Conservation (phyloP, 306 rosid genomes). For the Astragalus glycyphyllos region DNA sequence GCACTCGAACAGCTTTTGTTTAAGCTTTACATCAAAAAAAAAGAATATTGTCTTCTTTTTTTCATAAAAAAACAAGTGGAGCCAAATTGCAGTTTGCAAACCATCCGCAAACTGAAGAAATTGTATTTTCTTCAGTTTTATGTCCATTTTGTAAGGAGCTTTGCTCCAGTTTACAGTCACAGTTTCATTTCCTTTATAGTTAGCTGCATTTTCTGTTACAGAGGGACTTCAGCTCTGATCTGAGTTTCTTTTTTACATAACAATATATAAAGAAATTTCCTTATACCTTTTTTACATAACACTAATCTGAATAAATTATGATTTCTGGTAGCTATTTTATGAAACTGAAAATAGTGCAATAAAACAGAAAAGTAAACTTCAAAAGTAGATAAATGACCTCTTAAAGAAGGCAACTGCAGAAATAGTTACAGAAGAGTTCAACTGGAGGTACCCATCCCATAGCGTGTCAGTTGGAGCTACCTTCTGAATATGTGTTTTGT, state of each 20-base stretch:
- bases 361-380: neutral
- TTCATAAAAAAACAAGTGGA: neutral
- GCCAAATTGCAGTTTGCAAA: neutral
- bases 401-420: neutral
- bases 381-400: neutral
- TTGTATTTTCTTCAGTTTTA: too few relatives aligned
- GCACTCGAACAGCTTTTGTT: neutral
- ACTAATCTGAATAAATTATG: neutral
- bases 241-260: too few relatives aligned
- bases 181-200: too few relatives aligned
- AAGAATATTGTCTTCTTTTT: too few relatives aligned
- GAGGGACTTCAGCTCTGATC: too few relatives aligned
- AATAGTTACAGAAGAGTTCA: neutral
- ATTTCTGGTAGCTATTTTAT: neutral
- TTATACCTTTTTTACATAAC: neutral
- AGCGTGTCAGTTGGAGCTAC: neutral
- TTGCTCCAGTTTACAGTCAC: too few relatives aligned
- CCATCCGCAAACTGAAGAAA: neutral
- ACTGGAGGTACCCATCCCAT: slow-evolving; percentile 14
- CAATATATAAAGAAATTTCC: too few relatives aligned
- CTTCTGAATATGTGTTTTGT: neutral
- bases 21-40: too few relatives aligned
- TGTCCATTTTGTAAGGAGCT: too few relatives aligned
- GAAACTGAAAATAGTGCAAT: neutral
- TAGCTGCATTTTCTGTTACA: too few relatives aligned